Evolutionary conservation across 176 grass and related monocot genomes (phyloP).

Genomic region (Neostapfia colusana): DNA sequence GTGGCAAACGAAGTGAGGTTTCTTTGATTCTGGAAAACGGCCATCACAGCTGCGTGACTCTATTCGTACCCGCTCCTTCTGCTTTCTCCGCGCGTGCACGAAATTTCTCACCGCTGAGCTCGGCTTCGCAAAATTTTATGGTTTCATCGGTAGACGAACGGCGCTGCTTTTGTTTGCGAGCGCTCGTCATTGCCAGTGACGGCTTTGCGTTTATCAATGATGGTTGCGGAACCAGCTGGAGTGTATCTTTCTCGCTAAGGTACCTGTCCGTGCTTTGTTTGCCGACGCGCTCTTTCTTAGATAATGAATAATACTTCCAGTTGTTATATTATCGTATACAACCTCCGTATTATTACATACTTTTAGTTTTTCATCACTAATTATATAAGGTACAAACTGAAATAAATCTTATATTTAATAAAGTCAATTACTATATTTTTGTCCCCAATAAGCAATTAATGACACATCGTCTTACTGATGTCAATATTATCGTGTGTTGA

Average conservation of each 20-base stretch:
- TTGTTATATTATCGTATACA: too few species aligned
- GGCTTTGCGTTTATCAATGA: neutral
- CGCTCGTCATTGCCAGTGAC: neutral
- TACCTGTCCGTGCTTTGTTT: neutral
- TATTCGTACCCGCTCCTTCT: neutral
- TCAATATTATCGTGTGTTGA: neutral
- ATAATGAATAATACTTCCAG: too few species aligned
- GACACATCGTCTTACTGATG: too few species aligned
- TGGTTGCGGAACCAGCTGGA: neutral
- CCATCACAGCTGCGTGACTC: neutral
- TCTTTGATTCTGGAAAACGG: neutral
- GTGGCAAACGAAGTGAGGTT: neutral
- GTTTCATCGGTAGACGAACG: slow-evolving; percentile 1
- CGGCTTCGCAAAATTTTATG: neutral
- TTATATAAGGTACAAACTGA: too few species aligned
- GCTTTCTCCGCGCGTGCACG: slow-evolving; percentile 15
- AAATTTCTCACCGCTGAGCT: slow-evolving; percentile 15
- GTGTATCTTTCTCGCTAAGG: neutral
- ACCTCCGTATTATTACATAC: too few species aligned
- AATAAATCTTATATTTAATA: too few species aligned
- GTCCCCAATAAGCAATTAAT: too few species aligned
- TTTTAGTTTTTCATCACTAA: too few species aligned
- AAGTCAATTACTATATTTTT: too few species aligned
- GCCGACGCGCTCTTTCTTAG: too few species aligned
- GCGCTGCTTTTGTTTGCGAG: neutral